phyloP scores from a whole-genome alignment of 2,329 filamentous ascomycete genomes.

The Cryphonectria nitschkei region DNA sequence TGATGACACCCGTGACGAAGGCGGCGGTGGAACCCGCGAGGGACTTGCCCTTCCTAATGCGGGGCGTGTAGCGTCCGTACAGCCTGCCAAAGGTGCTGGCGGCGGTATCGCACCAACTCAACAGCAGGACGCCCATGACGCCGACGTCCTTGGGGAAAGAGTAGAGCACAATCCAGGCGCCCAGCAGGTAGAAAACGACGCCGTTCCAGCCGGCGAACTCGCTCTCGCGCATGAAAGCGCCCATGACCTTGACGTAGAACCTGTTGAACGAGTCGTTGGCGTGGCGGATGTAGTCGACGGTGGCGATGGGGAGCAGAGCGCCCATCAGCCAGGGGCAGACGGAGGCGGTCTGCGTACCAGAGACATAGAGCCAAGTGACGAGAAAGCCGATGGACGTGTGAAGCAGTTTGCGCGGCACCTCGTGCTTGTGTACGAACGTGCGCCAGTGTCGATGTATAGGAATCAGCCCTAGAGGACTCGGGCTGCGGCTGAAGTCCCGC shows the following conservation, averaged over 20 bases:
- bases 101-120: slow-evolving; percentile 98
- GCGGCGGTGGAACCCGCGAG: slow-evolving; percentile 87
- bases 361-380: slow-evolving; percentile 82
- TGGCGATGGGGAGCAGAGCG: slow-evolving; percentile 81
- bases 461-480: slow-evolving; percentile 90
- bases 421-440: slow-evolving; percentile 91
- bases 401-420: slow-evolving; percentile 89
- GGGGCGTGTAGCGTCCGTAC: slow-evolving; percentile 86
- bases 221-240: slow-evolving; percentile 94
- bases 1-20: slow-evolving; percentile 78
- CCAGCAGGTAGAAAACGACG: slow-evolving; percentile 94
- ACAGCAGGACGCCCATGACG: slow-evolving; percentile 83
- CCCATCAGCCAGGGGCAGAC: slow-evolving; percentile 86
- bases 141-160: slow-evolving; percentile 94
- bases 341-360: slow-evolving; percentile 72
- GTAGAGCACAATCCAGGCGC: slow-evolving; percentile 81
- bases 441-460: slow-evolving; percentile 93
- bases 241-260: slow-evolving; percentile 81
- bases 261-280: slow-evolving; percentile 80
- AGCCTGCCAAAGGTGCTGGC: slow-evolving; percentile 91
- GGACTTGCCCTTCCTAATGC: slow-evolving; percentile 85
- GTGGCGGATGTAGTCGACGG: slow-evolving; percentile 82
- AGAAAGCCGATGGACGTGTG: slow-evolving; percentile 98
- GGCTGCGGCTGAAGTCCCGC: slow-evolving; percentile 87
- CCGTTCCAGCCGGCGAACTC: slow-evolving; percentile 95